These are phyloP conservation scores for Didymella glomerata DNA, from an alignment of 2,329 filamentous ascomycete genomes.

Conservation along the genomic window DNA sequence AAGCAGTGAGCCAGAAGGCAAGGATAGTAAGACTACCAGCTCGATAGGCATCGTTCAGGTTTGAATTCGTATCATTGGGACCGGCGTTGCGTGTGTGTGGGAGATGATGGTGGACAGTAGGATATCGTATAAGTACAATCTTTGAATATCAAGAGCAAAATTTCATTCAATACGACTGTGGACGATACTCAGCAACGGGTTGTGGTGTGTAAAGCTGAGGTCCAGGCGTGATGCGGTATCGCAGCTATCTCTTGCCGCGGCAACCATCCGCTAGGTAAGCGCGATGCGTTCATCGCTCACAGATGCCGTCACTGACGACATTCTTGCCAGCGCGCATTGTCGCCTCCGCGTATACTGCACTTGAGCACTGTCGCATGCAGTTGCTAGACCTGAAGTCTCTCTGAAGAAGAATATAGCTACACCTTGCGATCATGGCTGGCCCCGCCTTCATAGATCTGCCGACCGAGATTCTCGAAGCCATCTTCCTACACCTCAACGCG, in stretches of 20 bases:
- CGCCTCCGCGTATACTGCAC: background rate
- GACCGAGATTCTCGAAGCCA: constrained; percentile 83
- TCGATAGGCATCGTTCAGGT: background rate
- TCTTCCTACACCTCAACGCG: constrained; percentile 71
- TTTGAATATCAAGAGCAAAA: background rate
- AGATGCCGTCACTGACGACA: constrained; percentile 19
- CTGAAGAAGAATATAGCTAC: background rate
- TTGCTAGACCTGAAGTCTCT: background rate
- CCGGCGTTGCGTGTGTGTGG: background rate
- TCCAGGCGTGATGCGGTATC: background rate
- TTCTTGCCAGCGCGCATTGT: constrained; percentile 7
- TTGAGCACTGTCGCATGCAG: background rate
- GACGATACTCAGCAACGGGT: background rate
- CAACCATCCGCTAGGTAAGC: constrained; percentile 6
- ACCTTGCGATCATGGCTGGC: constrained; percentile 25
- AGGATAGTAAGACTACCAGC: background rate
- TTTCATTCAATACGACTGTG: background rate
- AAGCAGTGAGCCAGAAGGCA: background rate
- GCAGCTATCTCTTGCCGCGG: constrained; percentile 8
- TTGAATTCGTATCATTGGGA: background rate
- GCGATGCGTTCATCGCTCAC: constrained; percentile 9
- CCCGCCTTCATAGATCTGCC: constrained; percentile 62
- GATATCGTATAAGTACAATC: background rate
- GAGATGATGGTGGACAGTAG: background rate
- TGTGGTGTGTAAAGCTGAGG: background rate